Conservation (phyloP, 1,284 basidiomycete genomes). For the Sanghuangporus weigelae region DNA sequence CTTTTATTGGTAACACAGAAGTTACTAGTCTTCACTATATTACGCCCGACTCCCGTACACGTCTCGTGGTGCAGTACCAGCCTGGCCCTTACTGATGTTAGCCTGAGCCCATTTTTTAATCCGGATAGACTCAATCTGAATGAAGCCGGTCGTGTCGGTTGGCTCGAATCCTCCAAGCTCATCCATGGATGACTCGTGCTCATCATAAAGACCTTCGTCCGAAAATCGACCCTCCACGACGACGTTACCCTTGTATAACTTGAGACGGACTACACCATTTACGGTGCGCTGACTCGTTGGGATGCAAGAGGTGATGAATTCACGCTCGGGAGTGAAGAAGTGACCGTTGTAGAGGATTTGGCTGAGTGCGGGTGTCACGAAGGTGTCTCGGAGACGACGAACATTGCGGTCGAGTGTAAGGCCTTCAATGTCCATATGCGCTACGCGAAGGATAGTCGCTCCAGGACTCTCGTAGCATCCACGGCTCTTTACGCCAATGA, state of each 20-base stretch:
- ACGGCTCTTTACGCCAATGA: slow-evolving; percentile 98
- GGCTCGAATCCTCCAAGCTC: slow-evolving; percentile 97
- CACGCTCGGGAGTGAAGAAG: slow-evolving; percentile 97
- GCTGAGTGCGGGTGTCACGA: slow-evolving; percentile 87
- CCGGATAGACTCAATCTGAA: slow-evolving; percentile 91
- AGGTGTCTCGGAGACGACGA: slow-evolving; percentile 90
- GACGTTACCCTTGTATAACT: slow-evolving; percentile 96
- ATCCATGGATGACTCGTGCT: slow-evolving; percentile 98
- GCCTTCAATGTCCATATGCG: slow-evolving; percentile 96
- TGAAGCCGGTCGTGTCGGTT: slow-evolving; percentile 89
- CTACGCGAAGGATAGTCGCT: slow-evolving; percentile 91
- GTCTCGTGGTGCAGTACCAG: slow-evolving; percentile 69
- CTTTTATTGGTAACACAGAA: neutral
- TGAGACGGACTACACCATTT: slow-evolving; percentile 88
- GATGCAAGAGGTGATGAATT: slow-evolving; percentile 88
- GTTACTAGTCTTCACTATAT: neutral
- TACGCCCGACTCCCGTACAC: slow-evolving; percentile 61
- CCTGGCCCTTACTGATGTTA: slow-evolving; percentile 78
- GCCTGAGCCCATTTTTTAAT: slow-evolving; percentile 94
- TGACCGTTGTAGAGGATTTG: slow-evolving; percentile 95
- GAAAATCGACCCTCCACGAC: slow-evolving; percentile 90
- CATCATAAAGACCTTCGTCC: slow-evolving; percentile 93
- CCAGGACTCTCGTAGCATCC: slow-evolving; percentile 99
- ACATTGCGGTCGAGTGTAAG: slow-evolving; percentile 97
- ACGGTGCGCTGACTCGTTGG: slow-evolving; percentile 94